Conservation (phyloP, 1,284 basidiomycete species). For the Garcileccinum viscosum region DNA sequence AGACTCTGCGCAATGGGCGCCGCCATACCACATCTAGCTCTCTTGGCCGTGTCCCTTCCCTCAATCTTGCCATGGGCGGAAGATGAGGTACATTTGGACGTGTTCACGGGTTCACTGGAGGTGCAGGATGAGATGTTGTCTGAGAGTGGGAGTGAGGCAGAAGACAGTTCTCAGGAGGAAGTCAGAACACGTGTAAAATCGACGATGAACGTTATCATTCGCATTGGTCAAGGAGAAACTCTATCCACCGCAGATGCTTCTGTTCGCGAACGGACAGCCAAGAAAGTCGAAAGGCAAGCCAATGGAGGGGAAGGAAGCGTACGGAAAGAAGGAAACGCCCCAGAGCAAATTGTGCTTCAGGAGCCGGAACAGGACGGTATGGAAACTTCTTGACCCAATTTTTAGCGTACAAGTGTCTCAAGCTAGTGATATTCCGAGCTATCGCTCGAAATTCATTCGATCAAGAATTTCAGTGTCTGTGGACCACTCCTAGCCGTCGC, state of each 20-base stretch:
- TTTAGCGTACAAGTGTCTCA: constrained; percentile 1
- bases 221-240: constrained; percentile 63
- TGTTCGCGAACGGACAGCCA: constrained; percentile 9
- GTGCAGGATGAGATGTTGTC: constrained; percentile 82
- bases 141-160: constrained; percentile 67
- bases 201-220: constrained; percentile 64
- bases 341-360: constrained; percentile 39
- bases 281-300: constrained; percentile 25
- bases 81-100: constrained; percentile 71
- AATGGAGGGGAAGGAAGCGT: constrained; percentile 5
- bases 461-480: constrained; percentile 4
- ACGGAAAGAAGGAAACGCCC: constrained; percentile 7
- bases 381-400: constrained; percentile 28
- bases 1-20: constrained; percentile 85
- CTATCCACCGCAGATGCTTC: constrained; percentile 29
- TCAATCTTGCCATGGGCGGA: constrained; percentile 73
- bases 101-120: constrained; percentile 77
- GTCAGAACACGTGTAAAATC: constrained; percentile 75
- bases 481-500: neutral
- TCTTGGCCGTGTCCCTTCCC: constrained; percentile 75
- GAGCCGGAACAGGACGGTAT: constrained; percentile 45
- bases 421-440: neutral
- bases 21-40: constrained; percentile 83
- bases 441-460: neutral
- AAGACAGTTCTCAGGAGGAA: constrained; percentile 50